Base-by-base conservation (phyloP, 2,329 filamentous ascomycete genomes). In the Fusarium buharicum region DNA sequence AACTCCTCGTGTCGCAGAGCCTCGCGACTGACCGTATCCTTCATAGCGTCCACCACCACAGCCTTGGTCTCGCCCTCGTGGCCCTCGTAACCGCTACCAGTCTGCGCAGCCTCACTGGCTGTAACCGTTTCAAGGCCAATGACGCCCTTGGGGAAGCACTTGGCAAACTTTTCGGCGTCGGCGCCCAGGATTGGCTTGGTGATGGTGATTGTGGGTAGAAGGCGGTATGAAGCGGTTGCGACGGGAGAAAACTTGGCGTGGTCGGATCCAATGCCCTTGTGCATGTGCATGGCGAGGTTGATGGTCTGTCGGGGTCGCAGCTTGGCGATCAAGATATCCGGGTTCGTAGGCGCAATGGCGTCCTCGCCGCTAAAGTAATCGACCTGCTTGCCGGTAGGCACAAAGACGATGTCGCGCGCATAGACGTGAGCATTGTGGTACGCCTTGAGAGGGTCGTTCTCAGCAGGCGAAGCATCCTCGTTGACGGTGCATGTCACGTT, bases 201-300 rank as follows among this genome's bases (percentile, higher is more conserved):
- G 73, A 99, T 98, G 64, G 85, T 84, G 76, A 99, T 98, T 66
- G 89, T 89, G 8, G 95, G 95, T 73, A 99, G 80, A 17, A 99
- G 84, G 45, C 95, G 88, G 80, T 99, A 99, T 20, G 90, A 92
- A 4, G 95, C 95, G 1, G 95, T 97, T 4, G 94, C 93, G 31
- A 98, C 95, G 41, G 95, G 95, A 1, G 92, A 97, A 81, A 95
- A 99, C 78, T 99, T 99, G 69, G 95, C 90, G 76, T 99, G 95
- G 77, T 99, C 95, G 64, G 90, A 87, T 43, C 95, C 95, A 67
- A 96, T 88, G 59, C 96, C 95, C 80, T 97, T 96, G 79, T 96
- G 88, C 79, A 94, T 95, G 81, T 98, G 93, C 85, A 96, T 90
- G 67, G 91, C 88, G 60, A 97, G 82, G 72, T 91, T 85, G 71